Percentiles rank a stretch among this genome's conserved stretches.
phyloP scores from a whole-genome alignment of 2,329 filamentous ascomycete species.

The Seiridium unicorne region DNA sequence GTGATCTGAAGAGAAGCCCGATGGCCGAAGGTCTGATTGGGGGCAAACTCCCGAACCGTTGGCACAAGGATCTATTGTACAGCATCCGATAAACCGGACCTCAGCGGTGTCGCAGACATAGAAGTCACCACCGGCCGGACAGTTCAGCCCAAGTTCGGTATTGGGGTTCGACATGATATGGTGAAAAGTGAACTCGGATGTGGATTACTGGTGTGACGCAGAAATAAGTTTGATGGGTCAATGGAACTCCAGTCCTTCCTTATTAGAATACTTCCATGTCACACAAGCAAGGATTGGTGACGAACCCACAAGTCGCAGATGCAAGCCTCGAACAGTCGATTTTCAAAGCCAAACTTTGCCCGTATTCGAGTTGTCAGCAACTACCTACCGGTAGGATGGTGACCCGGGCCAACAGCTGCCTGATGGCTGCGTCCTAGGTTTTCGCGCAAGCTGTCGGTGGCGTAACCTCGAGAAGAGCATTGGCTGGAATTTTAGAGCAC shows the following conservation, averaged over 20 bases:
- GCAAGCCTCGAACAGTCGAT: no score
- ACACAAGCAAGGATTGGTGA: no score
- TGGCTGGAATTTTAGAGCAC: no score
- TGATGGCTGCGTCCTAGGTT: no score
- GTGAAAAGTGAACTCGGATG: background rate
- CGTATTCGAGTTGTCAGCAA: no score
- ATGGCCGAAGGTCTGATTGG: constrained; percentile 26
- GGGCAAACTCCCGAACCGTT: constrained; percentile 29
- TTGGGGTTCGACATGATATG: constrained; percentile 12
- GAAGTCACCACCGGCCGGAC: constrained; percentile 27
- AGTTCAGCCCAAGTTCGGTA: constrained; percentile 23
- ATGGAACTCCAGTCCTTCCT: background rate
- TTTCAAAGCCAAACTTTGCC: no score
- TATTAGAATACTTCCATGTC: no score
- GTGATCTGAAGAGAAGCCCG: constrained; percentile 28
- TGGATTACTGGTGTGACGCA: background rate
- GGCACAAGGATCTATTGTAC: constrained; percentile 32
- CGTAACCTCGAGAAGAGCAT: no score
- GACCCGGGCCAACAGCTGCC: no score
- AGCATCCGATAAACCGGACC: constrained; percentile 37
- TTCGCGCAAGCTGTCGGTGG: no score
- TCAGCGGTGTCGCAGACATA: constrained; percentile 29
- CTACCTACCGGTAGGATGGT: no score
- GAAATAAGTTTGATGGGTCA: background rate
- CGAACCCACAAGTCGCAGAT: no score